A percentile compares a stretch with the other conserved stretches of the same genome.
phyloP scores from a whole-genome alignment of 2,329 filamentous ascomycete species.

The Calonectria honghensis region DNA sequence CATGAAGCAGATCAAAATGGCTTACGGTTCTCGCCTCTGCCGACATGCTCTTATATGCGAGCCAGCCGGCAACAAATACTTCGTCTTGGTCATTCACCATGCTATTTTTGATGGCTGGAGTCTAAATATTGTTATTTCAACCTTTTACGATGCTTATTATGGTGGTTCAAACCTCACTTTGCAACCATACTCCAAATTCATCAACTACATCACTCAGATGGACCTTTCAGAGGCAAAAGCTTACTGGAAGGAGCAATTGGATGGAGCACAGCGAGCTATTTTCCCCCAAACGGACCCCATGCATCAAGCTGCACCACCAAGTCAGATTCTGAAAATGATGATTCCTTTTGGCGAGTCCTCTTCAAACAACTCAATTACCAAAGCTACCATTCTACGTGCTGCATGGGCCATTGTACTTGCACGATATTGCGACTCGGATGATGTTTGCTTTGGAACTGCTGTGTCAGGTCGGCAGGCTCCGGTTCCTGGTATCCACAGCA shows the following conservation, averaged over 20 bases:
- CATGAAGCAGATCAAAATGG: slow-evolving; percentile 11
- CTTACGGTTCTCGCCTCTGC: slow-evolving; percentile 17
- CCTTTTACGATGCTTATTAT: slow-evolving; percentile 2
- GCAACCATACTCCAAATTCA: slow-evolving; percentile 12
- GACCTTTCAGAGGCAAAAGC: slow-evolving; percentile 4
- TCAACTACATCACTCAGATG: slow-evolving; percentile 25
- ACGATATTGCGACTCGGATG: slow-evolving; percentile 64
- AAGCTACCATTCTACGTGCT: slow-evolving; percentile 54
- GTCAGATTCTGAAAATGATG: slow-evolving; percentile 1
- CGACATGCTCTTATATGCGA: slow-evolving; percentile 14
- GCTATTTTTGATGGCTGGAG: slow-evolving; percentile 32
- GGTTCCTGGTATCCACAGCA: slow-evolving; percentile 46
- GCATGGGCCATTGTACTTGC: slow-evolving; percentile 71
- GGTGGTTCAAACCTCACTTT: background rate
- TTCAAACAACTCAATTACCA: slow-evolving; percentile 27
- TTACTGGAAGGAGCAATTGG: slow-evolving; percentile 12
- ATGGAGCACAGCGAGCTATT: slow-evolving; percentile 15
- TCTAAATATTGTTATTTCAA: slow-evolving; percentile 15
- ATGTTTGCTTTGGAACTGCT: slow-evolving; percentile 66
- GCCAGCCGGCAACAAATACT: background rate
- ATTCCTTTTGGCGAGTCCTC: background rate
- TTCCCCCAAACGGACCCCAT: background rate
- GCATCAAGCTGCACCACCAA: background rate
- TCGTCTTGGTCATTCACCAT: slow-evolving; percentile 20
- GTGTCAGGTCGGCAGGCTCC: slow-evolving; percentile 62